phyloP scores from a whole-genome alignment of 441 rosid genomes.

The Brassica balearica region DNA sequence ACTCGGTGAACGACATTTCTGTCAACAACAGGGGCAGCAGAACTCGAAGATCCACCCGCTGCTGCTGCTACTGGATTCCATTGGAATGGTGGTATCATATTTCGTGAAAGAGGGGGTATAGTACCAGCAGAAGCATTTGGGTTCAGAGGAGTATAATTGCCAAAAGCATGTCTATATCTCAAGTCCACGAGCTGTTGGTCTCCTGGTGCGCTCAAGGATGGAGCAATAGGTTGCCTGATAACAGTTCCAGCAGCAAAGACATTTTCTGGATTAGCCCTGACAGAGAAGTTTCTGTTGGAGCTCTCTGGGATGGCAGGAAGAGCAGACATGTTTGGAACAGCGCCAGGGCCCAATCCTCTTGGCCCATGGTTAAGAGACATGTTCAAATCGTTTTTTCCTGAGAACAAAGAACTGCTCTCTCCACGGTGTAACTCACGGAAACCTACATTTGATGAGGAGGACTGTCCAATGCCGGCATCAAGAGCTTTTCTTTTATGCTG shows the following conservation, averaged over 20 bases:
- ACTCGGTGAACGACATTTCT: slow-evolving; percentile 47
- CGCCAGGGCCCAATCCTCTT: slow-evolving; percentile 50
- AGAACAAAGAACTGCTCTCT: slow-evolving; percentile 60
- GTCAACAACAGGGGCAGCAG: slow-evolving; percentile 46
- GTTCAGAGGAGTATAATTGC: slow-evolving; percentile 47
- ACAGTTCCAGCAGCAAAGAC: slow-evolving; percentile 55
- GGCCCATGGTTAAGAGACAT: slow-evolving; percentile 54
- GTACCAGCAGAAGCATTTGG: slow-evolving; percentile 54
- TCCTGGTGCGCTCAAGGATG: slow-evolving; percentile 49
- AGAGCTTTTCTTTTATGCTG: slow-evolving; percentile 85
- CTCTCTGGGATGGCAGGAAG: slow-evolving; percentile 48
- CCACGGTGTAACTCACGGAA: slow-evolving; percentile 60
- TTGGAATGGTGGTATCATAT: slow-evolving; percentile 54
- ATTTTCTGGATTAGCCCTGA: slow-evolving; percentile 65
- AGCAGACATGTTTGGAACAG: slow-evolving; percentile 47
- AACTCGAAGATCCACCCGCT: slow-evolving; percentile 48
- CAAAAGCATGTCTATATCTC: slow-evolving; percentile 52
- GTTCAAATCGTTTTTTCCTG: slow-evolving; percentile 49
- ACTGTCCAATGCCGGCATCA: slow-evolving; percentile 69
- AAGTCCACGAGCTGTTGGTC: slow-evolving; percentile 56
- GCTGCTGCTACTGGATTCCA: slow-evolving; percentile 56
- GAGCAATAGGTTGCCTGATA: slow-evolving; percentile 52
- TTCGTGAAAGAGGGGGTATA: slow-evolving; percentile 58
- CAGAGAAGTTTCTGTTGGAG: slow-evolving; percentile 64
- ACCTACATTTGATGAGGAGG: slow-evolving; percentile 57